These are phyloP conservation scores for Aspergillus pseudoviridinutans DNA, from an alignment of 2,329 filamentous ascomycete genomes.

Conservation along the genomic window DNA sequence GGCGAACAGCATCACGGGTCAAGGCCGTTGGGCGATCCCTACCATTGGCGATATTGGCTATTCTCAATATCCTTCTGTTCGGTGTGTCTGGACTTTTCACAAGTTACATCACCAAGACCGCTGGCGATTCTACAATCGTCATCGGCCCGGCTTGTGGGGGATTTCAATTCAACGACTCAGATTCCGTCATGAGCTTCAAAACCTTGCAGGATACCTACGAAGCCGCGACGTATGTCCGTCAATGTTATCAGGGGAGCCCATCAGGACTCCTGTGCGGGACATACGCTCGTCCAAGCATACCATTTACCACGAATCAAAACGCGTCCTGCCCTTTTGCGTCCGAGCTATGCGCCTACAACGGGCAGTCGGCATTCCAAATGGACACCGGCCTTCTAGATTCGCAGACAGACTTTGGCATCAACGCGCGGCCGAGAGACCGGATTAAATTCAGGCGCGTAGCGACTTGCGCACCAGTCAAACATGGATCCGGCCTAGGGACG, in stretches of 20 bases:
- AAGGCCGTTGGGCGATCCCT: not conserved
- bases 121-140: conserved; percentile 30
- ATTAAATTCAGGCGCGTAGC: conserved; percentile 21
- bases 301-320: conserved; percentile 11
- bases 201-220: conserved; percentile 18
- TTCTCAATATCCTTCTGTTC: conserved; percentile 20
- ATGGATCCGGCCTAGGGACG: not conserved
- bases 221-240: conserved; percentile 18
- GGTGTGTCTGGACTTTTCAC: conserved; percentile 29
- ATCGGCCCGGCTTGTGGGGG: conserved; percentile 23
- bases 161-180: not conserved
- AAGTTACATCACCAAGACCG: conserved; percentile 26
- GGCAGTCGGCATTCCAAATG: not conserved
- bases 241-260: conserved; percentile 17
- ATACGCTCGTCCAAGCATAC: conserved; percentile 8
- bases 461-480: conserved; percentile 16
- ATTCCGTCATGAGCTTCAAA: not conserved
- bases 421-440: conserved; percentile 16
- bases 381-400: conserved; percentile 23
- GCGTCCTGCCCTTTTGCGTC: conserved; percentile 13
- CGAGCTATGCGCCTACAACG: not conserved
- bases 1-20: not conserved
- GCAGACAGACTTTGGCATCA: conserved; percentile 24
- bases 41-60: conserved; percentile 19
- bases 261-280: not conserved